A percentile compares a stretch with the other conserved stretches of the same genome.
Evolutionary conservation across 352 stramenopile genomes (phyloP).

Genomic region (Globisporangium cylindrosporum): DNA sequence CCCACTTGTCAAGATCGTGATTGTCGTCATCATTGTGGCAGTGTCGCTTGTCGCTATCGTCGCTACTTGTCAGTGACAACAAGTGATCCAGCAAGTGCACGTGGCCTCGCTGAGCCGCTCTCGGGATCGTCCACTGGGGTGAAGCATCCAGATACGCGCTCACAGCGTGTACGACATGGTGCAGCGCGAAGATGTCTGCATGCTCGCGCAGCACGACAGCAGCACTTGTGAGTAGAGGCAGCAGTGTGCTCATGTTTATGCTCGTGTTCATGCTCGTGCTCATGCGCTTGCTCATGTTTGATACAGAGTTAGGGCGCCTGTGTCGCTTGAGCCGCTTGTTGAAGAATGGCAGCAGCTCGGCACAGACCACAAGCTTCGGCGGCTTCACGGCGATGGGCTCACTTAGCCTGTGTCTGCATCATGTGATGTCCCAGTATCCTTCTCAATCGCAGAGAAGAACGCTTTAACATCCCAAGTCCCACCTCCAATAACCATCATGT

Average conservation of each 20-base stretch:
- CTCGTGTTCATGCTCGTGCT: background rate
- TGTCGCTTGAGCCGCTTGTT: background rate
- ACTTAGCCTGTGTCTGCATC: no score
- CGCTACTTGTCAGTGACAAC: background rate
- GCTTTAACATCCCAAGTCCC: no score
- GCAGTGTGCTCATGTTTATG: no score
- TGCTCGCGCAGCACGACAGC: background rate
- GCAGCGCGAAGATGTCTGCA: background rate
- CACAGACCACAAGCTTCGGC: no score
- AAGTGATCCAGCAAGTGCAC: slow-evolving; percentile 7
- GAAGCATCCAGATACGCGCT: slow-evolving; percentile 8
- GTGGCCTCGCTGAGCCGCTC: slow-evolving; percentile 1
- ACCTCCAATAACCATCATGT: background rate
- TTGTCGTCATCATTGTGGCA: background rate
- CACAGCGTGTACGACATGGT: background rate
- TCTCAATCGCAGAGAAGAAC: no score
- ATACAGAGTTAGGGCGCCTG: no score
- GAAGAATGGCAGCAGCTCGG: background rate
- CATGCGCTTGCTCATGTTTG: background rate
- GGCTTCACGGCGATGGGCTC: no score
- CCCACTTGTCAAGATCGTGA: background rate
- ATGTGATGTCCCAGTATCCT: no score
- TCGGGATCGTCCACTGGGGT: slow-evolving; percentile 2
- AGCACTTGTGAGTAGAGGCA: background rate
- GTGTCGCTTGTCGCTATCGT: background rate